phyloP scores from a whole-genome alignment of 768 basidiomycete genomes.

The Leucocoprinus sp. region DNA sequence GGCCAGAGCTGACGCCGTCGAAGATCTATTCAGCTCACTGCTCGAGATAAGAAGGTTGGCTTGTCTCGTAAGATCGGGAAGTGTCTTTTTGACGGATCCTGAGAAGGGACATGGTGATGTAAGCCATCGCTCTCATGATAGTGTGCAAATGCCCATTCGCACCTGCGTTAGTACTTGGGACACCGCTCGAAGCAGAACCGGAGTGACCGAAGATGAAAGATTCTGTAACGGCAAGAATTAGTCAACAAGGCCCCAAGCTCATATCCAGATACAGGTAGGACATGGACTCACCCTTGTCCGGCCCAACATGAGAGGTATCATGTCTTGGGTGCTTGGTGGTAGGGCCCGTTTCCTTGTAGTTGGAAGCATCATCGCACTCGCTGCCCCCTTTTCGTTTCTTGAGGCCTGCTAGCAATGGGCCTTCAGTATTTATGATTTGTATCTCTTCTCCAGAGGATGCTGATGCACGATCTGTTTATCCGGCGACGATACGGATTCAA shows the following conservation, averaged over 20 bases:
- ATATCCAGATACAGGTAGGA: neutral
- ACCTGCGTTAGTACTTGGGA: neutral
- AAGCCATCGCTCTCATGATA: neutral
- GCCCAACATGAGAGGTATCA: neutral
- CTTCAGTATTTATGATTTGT: neutral
- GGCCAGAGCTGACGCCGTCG: slow-evolving; percentile 5
- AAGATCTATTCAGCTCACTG: neutral
- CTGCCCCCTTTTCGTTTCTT: slow-evolving; percentile 5
- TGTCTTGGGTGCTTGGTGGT: slow-evolving; percentile 5
- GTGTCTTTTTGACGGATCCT: neutral
- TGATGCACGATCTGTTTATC: slow-evolving; percentile 1
- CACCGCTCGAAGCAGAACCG: neutral
- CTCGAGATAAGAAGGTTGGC: neutral
- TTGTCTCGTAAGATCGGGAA: neutral
- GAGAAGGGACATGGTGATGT: neutral
- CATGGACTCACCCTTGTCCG: neutral
- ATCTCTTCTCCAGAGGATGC: neutral
- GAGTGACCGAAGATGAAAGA: neutral
- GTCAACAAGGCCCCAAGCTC: neutral
- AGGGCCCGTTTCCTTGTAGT: neutral
- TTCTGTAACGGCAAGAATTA: neutral
- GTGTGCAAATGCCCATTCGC: neutral
- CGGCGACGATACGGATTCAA: neutral
- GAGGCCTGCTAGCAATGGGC: neutral
- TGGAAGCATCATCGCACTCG: neutral